Conservation (phyloP, 2,329 filamentous ascomycete genomes). For the Aspergillus tanneri region DNA sequence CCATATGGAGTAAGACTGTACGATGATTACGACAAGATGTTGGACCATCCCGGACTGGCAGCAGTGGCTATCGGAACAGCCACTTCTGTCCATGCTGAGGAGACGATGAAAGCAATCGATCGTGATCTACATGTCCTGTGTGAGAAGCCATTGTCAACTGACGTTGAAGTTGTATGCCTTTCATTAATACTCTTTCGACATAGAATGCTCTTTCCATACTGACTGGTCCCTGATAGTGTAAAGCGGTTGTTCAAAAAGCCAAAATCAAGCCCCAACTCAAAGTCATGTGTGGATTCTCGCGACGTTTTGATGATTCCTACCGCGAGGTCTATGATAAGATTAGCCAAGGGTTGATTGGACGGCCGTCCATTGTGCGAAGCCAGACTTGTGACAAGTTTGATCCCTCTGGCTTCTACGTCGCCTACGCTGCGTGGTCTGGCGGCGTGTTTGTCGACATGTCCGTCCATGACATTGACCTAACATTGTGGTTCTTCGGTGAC, state of each 20-base stretch:
- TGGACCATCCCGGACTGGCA: constrained; percentile 53
- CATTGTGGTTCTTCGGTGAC: constrained; percentile 62
- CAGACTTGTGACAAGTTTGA: constrained; percentile 67
- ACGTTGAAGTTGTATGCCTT: constrained; percentile 55
- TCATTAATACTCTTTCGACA: neutral
- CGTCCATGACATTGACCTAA: constrained; percentile 67
- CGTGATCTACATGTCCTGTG: constrained; percentile 55
- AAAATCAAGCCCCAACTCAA: constrained; percentile 58
- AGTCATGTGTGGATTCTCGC: constrained; percentile 66
- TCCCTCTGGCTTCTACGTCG: constrained; percentile 64
- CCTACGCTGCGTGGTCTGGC: constrained; percentile 62
- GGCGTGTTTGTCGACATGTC: constrained; percentile 70
- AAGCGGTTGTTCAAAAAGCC: constrained; percentile 58
- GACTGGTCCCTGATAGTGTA: constrained; percentile 45
- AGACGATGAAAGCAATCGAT: constrained; percentile 56
- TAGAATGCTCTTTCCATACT: neutral
- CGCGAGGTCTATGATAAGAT: constrained; percentile 57
- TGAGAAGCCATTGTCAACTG: constrained; percentile 55
- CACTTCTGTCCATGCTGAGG: constrained; percentile 55
- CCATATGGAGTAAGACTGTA: constrained; percentile 54
- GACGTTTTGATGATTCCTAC: constrained; percentile 66
- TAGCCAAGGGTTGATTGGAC: constrained; percentile 56
- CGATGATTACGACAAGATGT: constrained; percentile 54
- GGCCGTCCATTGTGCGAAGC: constrained; percentile 59
- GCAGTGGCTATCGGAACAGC: constrained; percentile 56